A percentile compares a stretch with the other conserved stretches of the same genome.
phyloP scores from a whole-genome alignment of 768 basidiomycete genomes.

The Tylopilus rubrobrunneus region DNA sequence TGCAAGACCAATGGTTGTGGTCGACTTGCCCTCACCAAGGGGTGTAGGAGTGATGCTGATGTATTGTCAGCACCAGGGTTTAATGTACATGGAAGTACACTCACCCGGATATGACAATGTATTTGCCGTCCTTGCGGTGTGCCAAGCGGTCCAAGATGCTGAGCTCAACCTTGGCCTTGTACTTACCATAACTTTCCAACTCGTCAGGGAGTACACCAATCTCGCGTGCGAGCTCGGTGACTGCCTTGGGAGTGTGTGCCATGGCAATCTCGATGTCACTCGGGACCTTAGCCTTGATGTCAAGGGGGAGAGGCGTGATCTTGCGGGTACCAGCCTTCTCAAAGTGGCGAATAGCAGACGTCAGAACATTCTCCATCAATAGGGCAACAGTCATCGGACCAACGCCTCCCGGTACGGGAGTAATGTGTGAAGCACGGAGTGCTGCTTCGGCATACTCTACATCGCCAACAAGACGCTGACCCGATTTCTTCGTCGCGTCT shows the following conservation, averaged over 20 bases:
- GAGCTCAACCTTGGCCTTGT: conserved; percentile 96
- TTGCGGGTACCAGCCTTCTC: conserved; percentile 61
- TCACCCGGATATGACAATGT: conserved; percentile 91
- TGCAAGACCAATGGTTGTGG: conserved; percentile 94
- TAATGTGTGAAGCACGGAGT: conserved; percentile 81
- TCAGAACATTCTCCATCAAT: conserved; percentile 92
- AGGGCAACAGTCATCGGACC: conserved; percentile 99
- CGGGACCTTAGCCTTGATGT: conserved; percentile 82
- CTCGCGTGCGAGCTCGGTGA: conserved; percentile 80
- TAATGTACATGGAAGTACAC: conserved; percentile 11
- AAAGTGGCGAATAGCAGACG: conserved; percentile 80
- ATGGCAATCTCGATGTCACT: conserved; percentile 96
- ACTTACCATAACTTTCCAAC: conserved; percentile 90
- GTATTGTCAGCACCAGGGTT: not conserved
- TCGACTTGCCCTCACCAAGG: conserved; percentile 97
- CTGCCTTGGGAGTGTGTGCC: conserved; percentile 89
- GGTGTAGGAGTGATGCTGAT: conserved; percentile 91
- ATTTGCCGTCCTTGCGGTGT: conserved; percentile 90
- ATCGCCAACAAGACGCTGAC: conserved; percentile 94
- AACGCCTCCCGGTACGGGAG: conserved; percentile 97
- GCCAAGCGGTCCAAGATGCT: conserved; percentile 78
- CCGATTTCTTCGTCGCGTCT: conserved; percentile 92
- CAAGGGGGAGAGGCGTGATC: conserved; percentile 74
- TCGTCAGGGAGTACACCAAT: conserved; percentile 85
- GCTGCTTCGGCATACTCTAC: conserved; percentile 83